Base-by-base conservation (phyloP, 2,329 filamentous ascomycete genomes). In the Onygenales sp. region DNA sequence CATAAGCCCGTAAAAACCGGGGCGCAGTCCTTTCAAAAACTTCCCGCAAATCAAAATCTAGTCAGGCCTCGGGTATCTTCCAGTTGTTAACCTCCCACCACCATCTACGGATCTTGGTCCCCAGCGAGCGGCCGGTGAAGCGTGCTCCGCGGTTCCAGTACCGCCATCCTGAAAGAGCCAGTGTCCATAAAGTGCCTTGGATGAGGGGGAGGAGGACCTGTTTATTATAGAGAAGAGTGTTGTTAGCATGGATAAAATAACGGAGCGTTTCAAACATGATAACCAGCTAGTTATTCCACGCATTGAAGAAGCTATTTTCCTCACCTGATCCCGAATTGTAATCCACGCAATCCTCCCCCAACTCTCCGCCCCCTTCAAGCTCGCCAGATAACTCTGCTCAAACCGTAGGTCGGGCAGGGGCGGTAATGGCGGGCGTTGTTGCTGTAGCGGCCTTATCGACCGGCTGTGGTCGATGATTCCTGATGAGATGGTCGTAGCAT, bases 71-170 rank as follows among this genome's bases (percentile, higher is more conserved):
- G 4, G 86, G 85, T 54, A 92, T 70, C 48, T 79, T 77, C 93
- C 93, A 97, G 64, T 94, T 89, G 66, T 97, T 97, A 14, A 95
- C 87, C 21, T 80, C 82, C 75, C 89, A 96, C 92, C 93, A 98
- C 93, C 92, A 97, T 60, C 90, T 78, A 62, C 93, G 79, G 48
- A 93, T 73, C 60, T 81, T 82, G 6, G 87, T 89, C 21, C 93
- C 93, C 13, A 87, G 74, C 31, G 83, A 84, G 61, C 82, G 83
- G 7, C 93, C 93, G 58, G 83, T 84, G 60, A 95, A 78, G 64
- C 84, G 83, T 11, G 88, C 85, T 55, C 80, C 86, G 56, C 81
- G 79, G 70, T 97, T 96, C 87, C 87, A 95, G 67, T 87, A 80
- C 64, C 89, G 84, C 92, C 92, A 97, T 53, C 92, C 93, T 60